Evolutionary conservation across 2,329 filamentous ascomycete genomes (phyloP), one percentile per base, ranked within the genome.

Genomic region (Sporothrix mexicana): DNA sequence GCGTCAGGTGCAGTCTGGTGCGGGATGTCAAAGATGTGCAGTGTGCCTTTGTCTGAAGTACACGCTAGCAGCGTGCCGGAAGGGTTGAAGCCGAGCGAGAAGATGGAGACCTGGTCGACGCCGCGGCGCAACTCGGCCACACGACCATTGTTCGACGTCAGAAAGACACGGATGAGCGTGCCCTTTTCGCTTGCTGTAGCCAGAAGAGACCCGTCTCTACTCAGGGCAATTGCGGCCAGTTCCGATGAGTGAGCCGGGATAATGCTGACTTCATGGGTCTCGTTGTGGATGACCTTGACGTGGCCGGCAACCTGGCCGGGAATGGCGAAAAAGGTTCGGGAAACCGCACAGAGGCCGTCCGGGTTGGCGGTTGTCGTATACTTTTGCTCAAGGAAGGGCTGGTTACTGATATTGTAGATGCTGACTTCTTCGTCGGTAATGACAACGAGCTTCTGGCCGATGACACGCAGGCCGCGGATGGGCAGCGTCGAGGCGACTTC

Each of bases 11-110:
- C 41, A 4, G 70, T 7, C 9, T 85, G 83, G 73, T 88, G 87
- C 3, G 92, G 91, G 0, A 98, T 86, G 78, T 98, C 94, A 79
- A 98, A 99, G 51, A 99, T 88, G 81, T 99, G 96, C 12, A 99
- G 86, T 0, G 95, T 99, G 6, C 93, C 95, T 82, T 98, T 99
- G 85, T 99, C 96, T 0, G 95, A 98, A 0, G 95, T 98, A 74
- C 94, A 95, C 36, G 96, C 96, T 12, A 98, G 87, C 79, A 94
- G 88, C 59, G 87, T 88, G 69, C 92, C 93, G 0, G 91, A 91
- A 0, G 95, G 95, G 23, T 93, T 97, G 80, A 99, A 96, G 12
- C 92, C 91, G 12, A 99, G 85, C 1, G 93, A 95, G 82, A 93
- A 97, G 76, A 98, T 92, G 71, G 90, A 90, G 17, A 96, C 95